Base-by-base conservation (phyloP, 176 grass and related monocot genomes). In the Carex kokanica region DNA sequence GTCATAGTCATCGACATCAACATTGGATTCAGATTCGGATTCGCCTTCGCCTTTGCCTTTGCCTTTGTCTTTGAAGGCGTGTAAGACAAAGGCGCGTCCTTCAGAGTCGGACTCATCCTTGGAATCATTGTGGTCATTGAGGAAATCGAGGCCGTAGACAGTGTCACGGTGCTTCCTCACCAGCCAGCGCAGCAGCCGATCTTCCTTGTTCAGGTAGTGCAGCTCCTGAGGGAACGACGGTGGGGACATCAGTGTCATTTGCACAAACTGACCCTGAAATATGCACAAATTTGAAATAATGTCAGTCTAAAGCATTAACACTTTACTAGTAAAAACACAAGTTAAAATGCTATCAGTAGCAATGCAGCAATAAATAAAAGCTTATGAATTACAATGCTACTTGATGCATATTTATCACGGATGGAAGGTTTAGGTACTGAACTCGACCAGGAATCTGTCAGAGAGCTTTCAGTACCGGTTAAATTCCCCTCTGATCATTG, bases 201-300 rank as follows among this genome's bases (percentile, higher is more conserved):
- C 96, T 82, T 99, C 96, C 89, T 99, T 99, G 73, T 99, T 99
- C 64, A 99, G 87, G 60, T 95, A 95, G 49, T 95, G 87, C 57
- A 99, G 90, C 64, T 99, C 91, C 90, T 93, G 38, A 43, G 88
- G 86, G 83, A 99, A 93, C 58, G 87, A 87, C 18, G 96, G 91
- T 63, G 96, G 96, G 80, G 93, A 91, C 93, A 95, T 99, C 89
- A 99, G 87, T 24, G 96, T 93, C 91, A 99, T 83, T 86, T 95
- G 96, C 93, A 99, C 89, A 51, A 99, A 88, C 69, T 91, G 91
- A 80, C 96, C 96, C 96, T 99, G 88, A 41, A 91, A 75, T 88
- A 10, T 32, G 15, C 38, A 74, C 2, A 73, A 60, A 23, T 31
- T 77, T 74, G 25, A 77, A 45, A 77, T 52, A 31, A 55, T 54